Evolutionary conservation across 805 yeast species (phyloP).

Genomic region (Yamadazyma olivae): DNA sequence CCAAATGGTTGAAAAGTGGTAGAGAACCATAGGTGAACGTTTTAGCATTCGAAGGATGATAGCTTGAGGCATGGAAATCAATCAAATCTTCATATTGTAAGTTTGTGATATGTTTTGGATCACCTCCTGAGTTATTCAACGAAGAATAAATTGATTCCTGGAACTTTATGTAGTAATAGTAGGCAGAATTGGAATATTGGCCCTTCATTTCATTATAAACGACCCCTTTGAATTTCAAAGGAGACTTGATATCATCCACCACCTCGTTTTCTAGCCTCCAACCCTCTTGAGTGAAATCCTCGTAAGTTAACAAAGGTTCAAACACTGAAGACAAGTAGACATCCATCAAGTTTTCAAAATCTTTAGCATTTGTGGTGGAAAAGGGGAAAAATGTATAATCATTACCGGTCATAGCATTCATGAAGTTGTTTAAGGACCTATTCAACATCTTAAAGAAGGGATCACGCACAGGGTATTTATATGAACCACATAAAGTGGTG

Average conservation of each 20-base stretch:
- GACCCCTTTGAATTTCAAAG: slow-evolving; percentile 84
- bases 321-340: slow-evolving; percentile 88
- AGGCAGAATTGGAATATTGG: slow-evolving; percentile 84
- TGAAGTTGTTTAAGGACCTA: slow-evolving; percentile 89
- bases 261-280: slow-evolving; percentile 87
- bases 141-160: slow-evolving; percentile 83
- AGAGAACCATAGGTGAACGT: slow-evolving; percentile 87
- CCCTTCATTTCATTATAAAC: slow-evolving; percentile 99
- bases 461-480: slow-evolving; percentile 88
- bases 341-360: slow-evolving; percentile 77
- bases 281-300: slow-evolving; percentile 93
- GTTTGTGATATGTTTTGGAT: slow-evolving; percentile 76
- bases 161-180: slow-evolving; percentile 79
- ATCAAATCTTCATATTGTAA: slow-evolving; percentile 71
- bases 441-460: slow-evolving; percentile 98
- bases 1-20: slow-evolving; percentile 58
- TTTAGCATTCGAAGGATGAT: slow-evolving; percentile 87
- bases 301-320: slow-evolving; percentile 70
- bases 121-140: slow-evolving; percentile 90
- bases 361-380: slow-evolving; percentile 85
- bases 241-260: slow-evolving; percentile 53
- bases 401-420: slow-evolving; percentile 99
- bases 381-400: slow-evolving; percentile 96
- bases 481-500: slow-evolving; percentile 92
- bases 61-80: slow-evolving; percentile 69